Base-by-base conservation (phyloP, 257 asterid species). In the Solanum appendiculatum region DNA sequence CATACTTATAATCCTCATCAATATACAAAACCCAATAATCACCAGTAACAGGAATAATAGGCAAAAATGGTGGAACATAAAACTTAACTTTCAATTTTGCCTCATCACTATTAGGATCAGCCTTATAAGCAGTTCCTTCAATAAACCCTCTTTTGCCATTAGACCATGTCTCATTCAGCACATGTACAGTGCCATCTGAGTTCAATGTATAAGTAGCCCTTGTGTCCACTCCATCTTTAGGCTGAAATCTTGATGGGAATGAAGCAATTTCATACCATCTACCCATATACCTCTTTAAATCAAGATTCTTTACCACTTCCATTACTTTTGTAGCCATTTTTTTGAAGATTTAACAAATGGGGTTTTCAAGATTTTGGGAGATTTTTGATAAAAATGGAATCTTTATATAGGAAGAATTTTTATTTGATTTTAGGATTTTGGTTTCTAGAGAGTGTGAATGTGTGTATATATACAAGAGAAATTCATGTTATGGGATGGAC, bases 231-330 rank as follows among this genome's bases (percentile, higher is more conserved):
- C 98, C 96, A 37, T 74, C 86, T 58, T 84, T 97, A 37, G 99
- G 99, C 89, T 94, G 97, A 88, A 92, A 92, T 9, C 87, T 37
- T 2, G 97, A 93, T 16, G 97, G 99, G 42, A 97, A 93, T 29
- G 98, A 94, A 34, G 98, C 99, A 7, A 97, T 91, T 86, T 97
- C 98, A 56, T 95, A 95, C 99, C 99, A 97, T 66, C 98, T 93
- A 1, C 99, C 99, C 98, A 94, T 95, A 87, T 97, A 97, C 84
- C 87, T 93, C 86, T 93, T 89, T 9, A 94, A 0, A 44, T 94
- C 93, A 75, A 97, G 54, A 44, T 91, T 91, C 84, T 89, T 94
- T 29, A 94, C 97, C 42, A 90, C 96, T 82, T 92, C 91, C 98
- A 95, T 92, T 81, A 89, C 95, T 56, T 94, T 93, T 73, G 77